Evolutionary conservation across 345 rosid species (phyloP).

Genomic region (Gossypium turneri): DNA sequence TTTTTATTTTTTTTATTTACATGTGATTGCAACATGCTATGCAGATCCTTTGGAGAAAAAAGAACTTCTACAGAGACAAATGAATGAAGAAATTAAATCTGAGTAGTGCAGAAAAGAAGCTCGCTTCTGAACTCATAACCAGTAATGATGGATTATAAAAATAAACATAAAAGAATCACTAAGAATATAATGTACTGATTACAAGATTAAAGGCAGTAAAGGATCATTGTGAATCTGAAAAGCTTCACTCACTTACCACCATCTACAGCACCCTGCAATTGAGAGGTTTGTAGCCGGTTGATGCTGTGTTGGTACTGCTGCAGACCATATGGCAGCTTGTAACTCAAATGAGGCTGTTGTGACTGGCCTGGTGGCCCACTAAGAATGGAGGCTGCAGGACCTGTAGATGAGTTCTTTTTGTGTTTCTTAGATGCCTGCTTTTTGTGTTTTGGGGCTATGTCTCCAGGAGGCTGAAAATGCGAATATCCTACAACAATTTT

Average conservation of each 20-base stretch:
- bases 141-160: background rate
- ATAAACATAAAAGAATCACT: background rate
- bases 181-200: background rate
- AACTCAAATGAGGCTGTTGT: slow-evolving; percentile 17
- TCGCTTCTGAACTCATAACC: background rate
- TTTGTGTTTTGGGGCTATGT: slow-evolving; percentile 4
- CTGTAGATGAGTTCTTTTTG: slow-evolving; percentile 3
- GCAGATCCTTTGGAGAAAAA: background rate
- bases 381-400: background rate
- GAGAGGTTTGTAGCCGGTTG: slow-evolving; percentile 9
- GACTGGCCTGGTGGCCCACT: slow-evolving; percentile 13
- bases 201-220: slow-evolving; percentile 1
- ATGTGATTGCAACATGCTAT: background rate
- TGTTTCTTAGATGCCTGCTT: slow-evolving; percentile 11
- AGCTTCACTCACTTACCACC: background rate
- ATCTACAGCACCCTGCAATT: slow-evolving; percentile 17
- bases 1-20: too few relatives aligned
- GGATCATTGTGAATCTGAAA: background rate
- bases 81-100: background rate
- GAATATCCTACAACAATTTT: slow-evolving; percentile 18
- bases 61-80: background rate
- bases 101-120: slow-evolving; percentile 7
- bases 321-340: slow-evolving; percentile 7
- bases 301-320: slow-evolving; percentile 16
- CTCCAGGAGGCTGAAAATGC: slow-evolving; percentile 5